A percentile compares a stretch with the other conserved stretches of the same genome.
These are phyloP conservation scores for Populus hybrid DNA, from an alignment of 441 rosid genomes.

Conservation along the genomic window DNA sequence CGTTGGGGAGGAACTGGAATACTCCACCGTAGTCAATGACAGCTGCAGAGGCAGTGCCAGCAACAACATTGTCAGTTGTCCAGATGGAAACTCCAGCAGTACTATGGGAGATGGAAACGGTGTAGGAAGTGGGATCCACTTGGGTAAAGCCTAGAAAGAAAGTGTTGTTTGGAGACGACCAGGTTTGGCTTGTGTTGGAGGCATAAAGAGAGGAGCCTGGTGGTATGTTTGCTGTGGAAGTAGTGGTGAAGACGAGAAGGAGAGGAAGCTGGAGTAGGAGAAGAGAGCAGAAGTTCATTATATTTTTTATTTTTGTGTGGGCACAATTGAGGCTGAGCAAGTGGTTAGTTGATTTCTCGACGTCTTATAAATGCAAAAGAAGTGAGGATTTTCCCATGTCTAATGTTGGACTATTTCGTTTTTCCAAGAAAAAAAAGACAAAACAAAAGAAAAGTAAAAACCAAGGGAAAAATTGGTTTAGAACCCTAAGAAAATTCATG, in stretches of 20 bases:
- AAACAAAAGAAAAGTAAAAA: no score
- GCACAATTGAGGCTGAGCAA: not conserved
- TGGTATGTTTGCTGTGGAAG: conserved; percentile 26
- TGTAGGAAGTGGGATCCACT: conserved; percentile 28
- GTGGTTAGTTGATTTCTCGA: no score
- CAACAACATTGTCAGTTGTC: conserved; percentile 33
- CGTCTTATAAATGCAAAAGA: no score
- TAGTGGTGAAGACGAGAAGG: not conserved
- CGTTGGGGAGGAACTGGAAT: conserved; percentile 34
- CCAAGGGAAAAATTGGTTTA: no score
- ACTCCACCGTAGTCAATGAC: conserved; percentile 49
- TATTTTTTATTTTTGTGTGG: not conserved
- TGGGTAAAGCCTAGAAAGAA: conserved; percentile 48
- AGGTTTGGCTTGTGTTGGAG: conserved; percentile 33
- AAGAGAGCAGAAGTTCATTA: not conserved
- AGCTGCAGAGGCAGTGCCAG: not conserved
- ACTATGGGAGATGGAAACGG: conserved; percentile 36
- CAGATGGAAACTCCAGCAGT: conserved; percentile 41
- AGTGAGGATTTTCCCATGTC: no score
- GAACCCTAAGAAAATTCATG: no score
- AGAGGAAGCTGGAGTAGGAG: not conserved
- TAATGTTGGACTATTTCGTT: no score
- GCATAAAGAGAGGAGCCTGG: conserved; percentile 45
- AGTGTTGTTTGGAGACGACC: conserved; percentile 41
- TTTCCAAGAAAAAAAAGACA: no score